phyloP scores from a whole-genome alignment of 768 basidiomycete species.

The Auricularia sp. region DNA sequence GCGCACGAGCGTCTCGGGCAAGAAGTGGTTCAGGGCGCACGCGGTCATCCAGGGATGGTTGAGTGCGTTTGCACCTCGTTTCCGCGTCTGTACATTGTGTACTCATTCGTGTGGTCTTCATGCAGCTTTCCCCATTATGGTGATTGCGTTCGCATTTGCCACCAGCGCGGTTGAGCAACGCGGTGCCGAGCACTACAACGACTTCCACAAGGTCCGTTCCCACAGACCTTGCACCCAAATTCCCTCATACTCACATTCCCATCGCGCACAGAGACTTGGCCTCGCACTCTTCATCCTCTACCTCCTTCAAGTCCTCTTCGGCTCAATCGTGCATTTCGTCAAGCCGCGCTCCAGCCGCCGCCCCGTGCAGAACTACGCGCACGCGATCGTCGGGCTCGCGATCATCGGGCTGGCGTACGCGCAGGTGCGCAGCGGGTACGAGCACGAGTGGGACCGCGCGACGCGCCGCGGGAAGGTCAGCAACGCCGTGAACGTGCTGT shows the following conservation, averaged over 20 bases:
- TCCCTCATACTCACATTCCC: background rate
- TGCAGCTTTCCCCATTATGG: slow-evolving; percentile 34
- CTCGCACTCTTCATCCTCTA: slow-evolving; percentile 41
- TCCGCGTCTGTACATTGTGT: too few relatives aligned
- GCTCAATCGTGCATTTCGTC: slow-evolving; percentile 44
- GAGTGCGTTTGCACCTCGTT: slow-evolving; percentile 23
- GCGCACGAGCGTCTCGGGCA: slow-evolving; percentile 32
- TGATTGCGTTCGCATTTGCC: slow-evolving; percentile 37
- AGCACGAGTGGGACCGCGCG: slow-evolving; percentile 37
- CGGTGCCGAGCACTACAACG: slow-evolving; percentile 29
- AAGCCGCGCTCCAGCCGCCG: slow-evolving; percentile 27
- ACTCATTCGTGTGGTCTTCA: background rate
- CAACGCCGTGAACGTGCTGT: slow-evolving; percentile 30
- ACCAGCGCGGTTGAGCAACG: slow-evolving; percentile 29
- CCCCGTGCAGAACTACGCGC: slow-evolving; percentile 48
- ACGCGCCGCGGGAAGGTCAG: slow-evolving; percentile 33
- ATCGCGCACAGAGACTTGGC: slow-evolving; percentile 32
- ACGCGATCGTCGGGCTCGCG: slow-evolving; percentile 43
- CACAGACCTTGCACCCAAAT: background rate
- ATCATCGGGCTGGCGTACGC: slow-evolving; percentile 42
- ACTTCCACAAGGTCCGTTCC: slow-evolving; percentile 38
- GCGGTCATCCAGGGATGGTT: slow-evolving; percentile 39
- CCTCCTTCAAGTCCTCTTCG: slow-evolving; percentile 37
- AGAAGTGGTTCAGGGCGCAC: slow-evolving; percentile 45
- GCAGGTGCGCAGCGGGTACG: slow-evolving; percentile 40